Evolutionary conservation across 331 rosid species (phyloP).

Genomic region (Malus hybrid): DNA sequence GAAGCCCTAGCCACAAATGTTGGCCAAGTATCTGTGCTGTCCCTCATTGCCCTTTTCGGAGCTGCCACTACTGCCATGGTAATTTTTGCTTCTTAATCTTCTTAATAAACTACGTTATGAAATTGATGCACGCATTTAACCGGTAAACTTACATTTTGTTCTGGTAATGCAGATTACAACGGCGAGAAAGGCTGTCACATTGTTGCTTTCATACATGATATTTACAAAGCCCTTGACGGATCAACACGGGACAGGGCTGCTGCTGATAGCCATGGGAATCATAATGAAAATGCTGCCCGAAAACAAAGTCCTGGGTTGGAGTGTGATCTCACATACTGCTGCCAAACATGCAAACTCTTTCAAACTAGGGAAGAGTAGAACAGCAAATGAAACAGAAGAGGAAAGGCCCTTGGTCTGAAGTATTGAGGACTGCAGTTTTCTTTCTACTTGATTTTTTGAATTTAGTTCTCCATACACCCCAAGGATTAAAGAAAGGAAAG

Average conservation of each 20-base stretch:
- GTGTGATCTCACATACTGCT: not conserved
- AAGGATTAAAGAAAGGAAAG: too few relatives aligned
- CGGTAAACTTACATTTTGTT: not conserved
- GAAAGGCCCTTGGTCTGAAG: too few relatives aligned
- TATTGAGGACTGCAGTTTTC: too few relatives aligned
- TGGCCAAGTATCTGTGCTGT: conserved; percentile 56
- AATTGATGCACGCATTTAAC: not conserved
- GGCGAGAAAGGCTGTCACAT: conserved; percentile 56
- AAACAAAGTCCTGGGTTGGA: conserved; percentile 19
- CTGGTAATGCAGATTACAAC: conserved; percentile 38
- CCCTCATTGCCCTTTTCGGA: conserved; percentile 53
- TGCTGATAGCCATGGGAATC: conserved; percentile 52
- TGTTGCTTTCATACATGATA: conserved; percentile 50
- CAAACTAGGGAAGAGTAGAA: not conserved
- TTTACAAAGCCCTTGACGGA: conserved; percentile 57
- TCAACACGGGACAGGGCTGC: conserved; percentile 44
- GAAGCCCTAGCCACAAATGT: conserved; percentile 56
- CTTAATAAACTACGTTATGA: not conserved
- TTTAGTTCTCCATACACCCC: too few relatives aligned
- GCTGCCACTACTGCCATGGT: conserved; percentile 75
- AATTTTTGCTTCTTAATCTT: not conserved
- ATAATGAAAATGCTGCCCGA: conserved; percentile 44
- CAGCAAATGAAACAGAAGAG: conserved; percentile 24
- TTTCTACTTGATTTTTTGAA: too few relatives aligned
- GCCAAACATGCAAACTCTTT: conserved; percentile 16